Conservation (phyloP, 192 early-diverging fungal genomes). For the Podochytrium sp. region DNA sequence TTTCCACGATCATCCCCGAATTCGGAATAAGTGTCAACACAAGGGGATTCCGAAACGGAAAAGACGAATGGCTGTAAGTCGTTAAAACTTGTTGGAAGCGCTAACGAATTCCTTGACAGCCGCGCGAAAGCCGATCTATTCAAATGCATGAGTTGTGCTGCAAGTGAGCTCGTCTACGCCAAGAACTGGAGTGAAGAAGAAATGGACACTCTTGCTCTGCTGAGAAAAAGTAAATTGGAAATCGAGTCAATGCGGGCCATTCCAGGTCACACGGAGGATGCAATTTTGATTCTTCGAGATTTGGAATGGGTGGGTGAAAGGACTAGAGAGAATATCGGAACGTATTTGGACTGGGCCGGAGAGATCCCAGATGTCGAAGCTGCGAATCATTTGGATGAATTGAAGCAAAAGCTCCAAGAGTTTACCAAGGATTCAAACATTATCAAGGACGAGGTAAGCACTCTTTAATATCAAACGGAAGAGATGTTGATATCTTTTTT, state of each 20-base stretch:
- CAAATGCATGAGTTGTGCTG: neutral
- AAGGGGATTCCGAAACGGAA: slow-evolving; percentile 6
- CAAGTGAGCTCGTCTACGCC: neutral
- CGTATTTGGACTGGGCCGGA: slow-evolving; percentile 13
- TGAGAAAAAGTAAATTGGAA: slow-evolving; percentile 14
- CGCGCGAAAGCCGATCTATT: neutral
- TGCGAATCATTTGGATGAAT: neutral
- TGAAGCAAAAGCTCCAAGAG: slow-evolving; percentile 1
- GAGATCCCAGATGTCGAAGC: slow-evolving; percentile 11
- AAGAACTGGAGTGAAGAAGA: slow-evolving; percentile 20
- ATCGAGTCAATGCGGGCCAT: slow-evolving; percentile 14
- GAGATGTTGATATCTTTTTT: neutral
- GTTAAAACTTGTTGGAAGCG: neutral
- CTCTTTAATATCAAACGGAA: neutral
- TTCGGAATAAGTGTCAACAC: slow-evolving; percentile 6
- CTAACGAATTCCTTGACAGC: neutral
- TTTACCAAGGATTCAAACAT: slow-evolving; percentile 10
- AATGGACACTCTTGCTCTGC: neutral
- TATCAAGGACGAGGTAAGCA: slow-evolving; percentile 27
- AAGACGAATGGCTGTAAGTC: slow-evolving; percentile 22
- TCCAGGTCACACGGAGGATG: slow-evolving; percentile 30
- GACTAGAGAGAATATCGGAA: neutral
- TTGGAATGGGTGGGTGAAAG: slow-evolving; percentile 7
- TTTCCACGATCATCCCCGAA: slow-evolving; percentile 31
- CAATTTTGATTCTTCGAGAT: slow-evolving; percentile 23